Conservation (phyloP, 768 basidiomycete species). For the Tulasnella sp. region DNA sequence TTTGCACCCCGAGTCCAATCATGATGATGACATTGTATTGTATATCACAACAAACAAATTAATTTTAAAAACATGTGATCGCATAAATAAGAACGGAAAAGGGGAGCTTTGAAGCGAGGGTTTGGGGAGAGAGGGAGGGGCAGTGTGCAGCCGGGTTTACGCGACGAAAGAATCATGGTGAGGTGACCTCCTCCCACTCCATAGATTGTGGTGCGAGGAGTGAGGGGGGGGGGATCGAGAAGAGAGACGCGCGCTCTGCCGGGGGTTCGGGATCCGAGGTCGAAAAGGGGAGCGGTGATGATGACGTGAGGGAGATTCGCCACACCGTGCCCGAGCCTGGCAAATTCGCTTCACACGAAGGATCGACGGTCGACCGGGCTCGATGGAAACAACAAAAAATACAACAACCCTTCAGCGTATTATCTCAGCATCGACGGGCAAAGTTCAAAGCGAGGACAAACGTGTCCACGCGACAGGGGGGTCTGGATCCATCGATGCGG, state of each 20-base stretch:
- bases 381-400: background rate
- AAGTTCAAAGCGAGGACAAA: background rate
- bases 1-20: background rate
- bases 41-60: background rate
- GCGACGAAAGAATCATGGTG: background rate
- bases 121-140: background rate
- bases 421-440: background rate
- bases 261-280: background rate
- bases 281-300: background rate
- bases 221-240: background rate
- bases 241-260: background rate
- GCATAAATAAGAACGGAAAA: background rate
- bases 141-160: background rate
- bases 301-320: constrained; percentile 6
- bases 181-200: background rate
- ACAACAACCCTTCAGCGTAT: background rate
- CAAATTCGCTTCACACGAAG: background rate
- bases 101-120: background rate
- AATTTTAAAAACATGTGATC: background rate
- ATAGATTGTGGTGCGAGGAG: background rate
- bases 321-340: background rate
- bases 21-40: background rate
- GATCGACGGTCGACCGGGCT: background rate
- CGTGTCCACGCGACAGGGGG: background rate
- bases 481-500: constrained; percentile 9